Percentiles rank a stretch among this genome's conserved stretches.
phyloP scores from a whole-genome alignment of 202 grass and related monocot genomes.

The Carex arenaria region DNA sequence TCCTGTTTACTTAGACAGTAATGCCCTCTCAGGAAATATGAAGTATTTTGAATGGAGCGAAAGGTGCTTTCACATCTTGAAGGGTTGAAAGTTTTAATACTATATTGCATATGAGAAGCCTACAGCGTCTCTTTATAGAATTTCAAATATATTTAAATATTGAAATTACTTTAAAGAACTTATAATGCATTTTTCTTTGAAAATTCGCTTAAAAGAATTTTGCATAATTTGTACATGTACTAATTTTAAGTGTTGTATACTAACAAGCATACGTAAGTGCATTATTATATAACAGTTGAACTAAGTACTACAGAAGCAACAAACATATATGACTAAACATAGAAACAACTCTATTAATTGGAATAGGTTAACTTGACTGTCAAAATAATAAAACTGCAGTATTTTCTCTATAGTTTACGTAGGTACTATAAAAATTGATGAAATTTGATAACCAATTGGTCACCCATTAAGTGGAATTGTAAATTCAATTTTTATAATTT shows the following conservation, averaged over 20 bases:
- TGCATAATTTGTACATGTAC: neutral
- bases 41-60: neutral
- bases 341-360: neutral
- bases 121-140: neutral
- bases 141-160: neutral
- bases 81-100: neutral
- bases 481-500: neutral
- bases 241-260: neutral
- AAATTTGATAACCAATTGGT: neutral
- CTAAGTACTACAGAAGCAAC: neutral
- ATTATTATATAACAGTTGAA: neutral
- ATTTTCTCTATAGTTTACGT: neutral
- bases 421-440: neutral
- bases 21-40: neutral
- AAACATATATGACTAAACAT: neutral
- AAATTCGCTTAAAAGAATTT: neutral
- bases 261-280: neutral
- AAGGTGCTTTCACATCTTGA: neutral
- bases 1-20: neutral
- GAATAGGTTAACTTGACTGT: neutral
- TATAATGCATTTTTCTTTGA: neutral
- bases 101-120: neutral
- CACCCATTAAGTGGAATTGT: neutral
- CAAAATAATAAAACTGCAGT: neutral
- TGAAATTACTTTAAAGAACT: neutral